A percentile compares a stretch with the other conserved stretches of the same genome.
Evolutionary conservation across 2,329 filamentous ascomycete genomes (phyloP).

Genomic region (Hypocrella siamensis): DNA sequence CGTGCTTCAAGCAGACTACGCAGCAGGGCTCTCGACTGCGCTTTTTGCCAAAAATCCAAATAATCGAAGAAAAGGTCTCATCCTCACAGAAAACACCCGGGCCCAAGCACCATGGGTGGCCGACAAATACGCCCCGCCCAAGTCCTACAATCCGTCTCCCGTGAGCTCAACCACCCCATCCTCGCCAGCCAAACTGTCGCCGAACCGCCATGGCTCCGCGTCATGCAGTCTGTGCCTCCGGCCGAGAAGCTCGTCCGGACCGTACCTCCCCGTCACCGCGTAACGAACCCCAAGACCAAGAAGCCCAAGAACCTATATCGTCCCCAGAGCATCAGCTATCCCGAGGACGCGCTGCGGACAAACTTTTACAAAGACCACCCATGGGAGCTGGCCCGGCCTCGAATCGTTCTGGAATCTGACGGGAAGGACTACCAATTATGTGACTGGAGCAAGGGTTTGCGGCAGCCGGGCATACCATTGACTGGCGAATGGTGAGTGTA

Average conservation of each 20-base stretch:
- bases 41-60: background rate
- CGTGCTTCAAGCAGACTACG: background rate
- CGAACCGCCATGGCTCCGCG: slow-evolving; percentile 32
- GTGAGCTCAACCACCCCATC: slow-evolving; percentile 25
- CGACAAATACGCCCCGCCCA: slow-evolving; percentile 29
- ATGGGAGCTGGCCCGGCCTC: slow-evolving; percentile 86
- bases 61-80: background rate
- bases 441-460: slow-evolving; percentile 64
- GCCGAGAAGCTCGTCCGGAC: slow-evolving; percentile 41
- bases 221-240: slow-evolving; percentile 38
- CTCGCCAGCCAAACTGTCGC: slow-evolving; percentile 16
- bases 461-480: slow-evolving; percentile 59
- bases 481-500: slow-evolving; percentile 62
- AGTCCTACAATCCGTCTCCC: slow-evolving; percentile 29
- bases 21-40: no score
- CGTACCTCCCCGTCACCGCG: slow-evolving; percentile 29
- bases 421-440: slow-evolving; percentile 63
- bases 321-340: slow-evolving; percentile 62
- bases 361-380: slow-evolving; percentile 90
- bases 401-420: slow-evolving; percentile 70
- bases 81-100: background rate
- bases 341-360: slow-evolving; percentile 66
- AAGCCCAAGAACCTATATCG: slow-evolving; percentile 62
- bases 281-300: slow-evolving; percentile 23
- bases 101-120: slow-evolving; percentile 18